Evolutionary conservation across 177 flowering plant genomes (phyloP).

Genomic region (Telopea speciosissima): DNA sequence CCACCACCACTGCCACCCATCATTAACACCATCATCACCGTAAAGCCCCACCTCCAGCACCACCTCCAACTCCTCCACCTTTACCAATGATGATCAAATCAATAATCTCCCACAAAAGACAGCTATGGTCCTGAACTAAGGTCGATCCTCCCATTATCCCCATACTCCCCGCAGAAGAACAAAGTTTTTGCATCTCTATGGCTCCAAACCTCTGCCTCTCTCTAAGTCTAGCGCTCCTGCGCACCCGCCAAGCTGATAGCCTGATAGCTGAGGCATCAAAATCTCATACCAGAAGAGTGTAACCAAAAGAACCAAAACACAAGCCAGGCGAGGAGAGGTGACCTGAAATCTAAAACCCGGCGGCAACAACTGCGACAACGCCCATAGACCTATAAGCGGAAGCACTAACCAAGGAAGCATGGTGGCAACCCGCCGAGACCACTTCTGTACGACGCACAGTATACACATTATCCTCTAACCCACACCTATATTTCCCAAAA

Average conservation of each 20-base stretch:
- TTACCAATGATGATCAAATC: no score
- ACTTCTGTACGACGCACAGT: slow-evolving; percentile 89
- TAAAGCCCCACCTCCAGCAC: no score
- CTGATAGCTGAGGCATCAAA: slow-evolving; percentile 93
- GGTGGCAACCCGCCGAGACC: slow-evolving; percentile 89
- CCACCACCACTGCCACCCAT: no score
- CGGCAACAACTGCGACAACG: slow-evolving; percentile 80
- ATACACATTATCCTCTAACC: slow-evolving; percentile 81
- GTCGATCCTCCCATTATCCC: no score
- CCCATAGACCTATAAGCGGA: slow-evolving; percentile 89
- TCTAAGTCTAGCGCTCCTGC: slow-evolving; percentile 67
- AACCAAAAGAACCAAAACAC: no score
- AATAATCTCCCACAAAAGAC: no score
- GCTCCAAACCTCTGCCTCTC: slow-evolving; percentile 77
- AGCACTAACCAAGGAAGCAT: slow-evolving; percentile 97
- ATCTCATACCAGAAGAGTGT: slow-evolving; percentile 94
- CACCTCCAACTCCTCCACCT: no score
- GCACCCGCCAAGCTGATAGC: slow-evolving; percentile 73
- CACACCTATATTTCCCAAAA: slow-evolving; percentile 31
- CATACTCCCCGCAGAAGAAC: no score
- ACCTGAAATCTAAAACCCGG: slow-evolving; percentile 86
- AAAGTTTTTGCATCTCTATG: slow-evolving; percentile 73
- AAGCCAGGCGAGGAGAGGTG: slow-evolving; percentile 83
- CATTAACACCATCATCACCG: no score
- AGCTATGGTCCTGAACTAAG: no score